These are phyloP conservation scores for Davidsoniella australis DNA, from an alignment of 2,329 filamentous ascomycete genomes.

Conservation along the genomic window DNA sequence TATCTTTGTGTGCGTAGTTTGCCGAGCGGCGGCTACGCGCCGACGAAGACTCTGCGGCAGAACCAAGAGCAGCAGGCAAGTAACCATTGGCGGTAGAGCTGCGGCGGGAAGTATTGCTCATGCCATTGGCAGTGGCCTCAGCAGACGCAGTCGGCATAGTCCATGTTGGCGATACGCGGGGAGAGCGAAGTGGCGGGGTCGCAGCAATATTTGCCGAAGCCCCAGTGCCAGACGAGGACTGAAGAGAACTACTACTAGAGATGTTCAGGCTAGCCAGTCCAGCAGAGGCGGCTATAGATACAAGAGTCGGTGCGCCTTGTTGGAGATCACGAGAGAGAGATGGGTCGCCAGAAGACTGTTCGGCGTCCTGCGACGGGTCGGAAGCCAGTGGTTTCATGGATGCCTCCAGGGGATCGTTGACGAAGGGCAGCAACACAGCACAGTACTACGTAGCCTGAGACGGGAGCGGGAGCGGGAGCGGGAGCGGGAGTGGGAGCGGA, in stretches of 20 bases:
- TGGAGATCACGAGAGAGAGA: too few relatives aligned
- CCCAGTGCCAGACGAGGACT: not conserved
- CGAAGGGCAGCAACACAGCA: not conserved
- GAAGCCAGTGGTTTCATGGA: constrained; percentile 11
- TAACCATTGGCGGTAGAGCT: not conserved
- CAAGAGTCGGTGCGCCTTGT: too few relatives aligned
- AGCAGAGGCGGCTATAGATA: too few relatives aligned
- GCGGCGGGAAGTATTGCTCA: not conserved
- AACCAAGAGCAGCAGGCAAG: not conserved
- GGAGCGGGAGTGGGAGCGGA: not conserved
- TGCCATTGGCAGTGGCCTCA: not conserved
- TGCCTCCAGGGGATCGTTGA: not conserved
- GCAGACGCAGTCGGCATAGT: not conserved
- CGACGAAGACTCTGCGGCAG: constrained; percentile 16
- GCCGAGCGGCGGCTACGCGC: constrained; percentile 16
- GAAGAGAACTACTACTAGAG: too few relatives aligned
- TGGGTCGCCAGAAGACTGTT: constrained; percentile 6
- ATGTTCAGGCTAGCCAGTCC: too few relatives aligned
- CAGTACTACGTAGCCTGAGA: too few relatives aligned
- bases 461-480: not conserved
- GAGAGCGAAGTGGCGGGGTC: not conserved
- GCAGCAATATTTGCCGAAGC: not conserved
- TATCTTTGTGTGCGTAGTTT: constrained; percentile 2
- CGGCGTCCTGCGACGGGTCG: constrained; percentile 11
- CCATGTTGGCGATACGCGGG: not conserved